Evolutionary conservation across 371 early-diverging fungal genomes (phyloP).

Genomic region (Mortierella sp.): DNA sequence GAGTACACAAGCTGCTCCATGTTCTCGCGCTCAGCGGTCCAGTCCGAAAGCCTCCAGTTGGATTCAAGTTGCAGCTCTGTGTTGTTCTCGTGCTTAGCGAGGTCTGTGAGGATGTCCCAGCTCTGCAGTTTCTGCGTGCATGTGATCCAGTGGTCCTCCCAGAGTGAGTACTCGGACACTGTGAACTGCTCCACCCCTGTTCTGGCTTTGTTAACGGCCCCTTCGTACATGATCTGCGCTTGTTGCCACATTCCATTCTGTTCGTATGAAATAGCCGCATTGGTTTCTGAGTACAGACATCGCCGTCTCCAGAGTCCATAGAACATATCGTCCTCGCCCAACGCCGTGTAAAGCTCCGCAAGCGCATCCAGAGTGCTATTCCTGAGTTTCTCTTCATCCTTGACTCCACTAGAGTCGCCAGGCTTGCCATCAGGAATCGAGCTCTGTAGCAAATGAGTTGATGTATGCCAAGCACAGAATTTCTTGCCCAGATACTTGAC

Average conservation of each 20-base stretch:
- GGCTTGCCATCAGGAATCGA: constrained; percentile 59
- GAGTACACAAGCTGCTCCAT: constrained; percentile 72
- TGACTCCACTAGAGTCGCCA: constrained; percentile 60
- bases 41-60: constrained; percentile 93
- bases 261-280: constrained; percentile 95
- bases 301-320: constrained; percentile 95
- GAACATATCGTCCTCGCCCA: constrained; percentile 92
- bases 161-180: constrained; percentile 97
- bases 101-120: constrained; percentile 97
- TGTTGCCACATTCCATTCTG: constrained; percentile 95
- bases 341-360: constrained; percentile 79
- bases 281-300: constrained; percentile 94
- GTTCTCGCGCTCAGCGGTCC: constrained; percentile 82
- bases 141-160: constrained; percentile 98
- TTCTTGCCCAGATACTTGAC: constrained; percentile 91
- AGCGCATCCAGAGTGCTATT: constrained; percentile 92
- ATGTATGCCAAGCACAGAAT: constrained; percentile 92
- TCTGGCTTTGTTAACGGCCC: constrained; percentile 92
- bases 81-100: constrained; percentile 91
- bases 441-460: constrained; percentile 79
- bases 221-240: constrained; percentile 94
- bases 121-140: constrained; percentile 96
- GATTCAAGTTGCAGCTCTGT: constrained; percentile 87
- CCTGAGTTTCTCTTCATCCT: constrained; percentile 89
- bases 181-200: constrained; percentile 89